Evolutionary conservation across 2,329 filamentous ascomycete genomes (phyloP).

Genomic region (Aureobasidium sp.): DNA sequence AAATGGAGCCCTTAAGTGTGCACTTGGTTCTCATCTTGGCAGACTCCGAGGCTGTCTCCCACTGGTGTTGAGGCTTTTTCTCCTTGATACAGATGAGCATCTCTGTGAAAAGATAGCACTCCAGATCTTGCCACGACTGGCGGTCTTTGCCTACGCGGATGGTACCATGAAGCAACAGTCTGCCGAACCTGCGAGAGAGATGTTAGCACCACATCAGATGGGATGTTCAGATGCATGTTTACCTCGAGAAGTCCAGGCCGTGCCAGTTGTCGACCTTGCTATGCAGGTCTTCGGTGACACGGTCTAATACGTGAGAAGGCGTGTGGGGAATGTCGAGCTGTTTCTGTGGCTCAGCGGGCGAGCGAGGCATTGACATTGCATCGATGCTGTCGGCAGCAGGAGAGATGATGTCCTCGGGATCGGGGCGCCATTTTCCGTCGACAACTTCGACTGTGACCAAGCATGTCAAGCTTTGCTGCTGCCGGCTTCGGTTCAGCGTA

Average conservation of each 20-base stretch:
- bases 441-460: constrained; percentile 89
- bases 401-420: constrained; percentile 65
- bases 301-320: constrained; percentile 63
- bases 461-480: constrained; percentile 92
- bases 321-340: constrained; percentile 11
- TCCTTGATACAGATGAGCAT: constrained; percentile 99
- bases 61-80: constrained; percentile 66
- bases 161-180: constrained; percentile 79
- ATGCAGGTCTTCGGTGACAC: constrained; percentile 77
- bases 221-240: constrained; percentile 21
- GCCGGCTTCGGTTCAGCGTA: constrained; percentile 80
- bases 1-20: constrained; percentile 91
- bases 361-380: constrained; percentile 1
- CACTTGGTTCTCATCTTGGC: constrained; percentile 59
- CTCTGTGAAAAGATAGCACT: constrained; percentile 94
- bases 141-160: constrained; percentile 94
- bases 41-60: constrained; percentile 36
- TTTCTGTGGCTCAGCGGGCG: neutral
- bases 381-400: constrained; percentile 29
- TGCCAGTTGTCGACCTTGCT: constrained; percentile 98
- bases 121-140: constrained; percentile 91
- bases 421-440: constrained; percentile 81
- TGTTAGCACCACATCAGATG: neutral
- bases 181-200: constrained; percentile 63
- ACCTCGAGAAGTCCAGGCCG: constrained; percentile 81